Evolutionary conservation across 306 rosid species (phyloP).

Genomic region (Trifolium subterraneum): DNA sequence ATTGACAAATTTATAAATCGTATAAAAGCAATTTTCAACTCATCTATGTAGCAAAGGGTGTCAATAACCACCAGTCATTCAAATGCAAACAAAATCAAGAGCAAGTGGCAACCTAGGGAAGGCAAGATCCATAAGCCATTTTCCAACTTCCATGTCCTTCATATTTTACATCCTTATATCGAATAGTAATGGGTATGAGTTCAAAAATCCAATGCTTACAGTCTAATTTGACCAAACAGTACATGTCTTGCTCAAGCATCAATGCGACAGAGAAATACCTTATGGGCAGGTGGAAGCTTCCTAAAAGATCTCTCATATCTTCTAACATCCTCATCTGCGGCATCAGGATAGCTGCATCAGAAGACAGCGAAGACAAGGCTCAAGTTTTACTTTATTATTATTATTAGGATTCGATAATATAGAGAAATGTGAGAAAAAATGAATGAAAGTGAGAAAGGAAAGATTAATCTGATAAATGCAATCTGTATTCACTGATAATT

Average conservation of each 20-base stretch:
- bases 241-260: conserved; percentile 17
- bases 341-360: conserved; percentile 81
- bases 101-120: conserved; percentile 19
- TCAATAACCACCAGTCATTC: conserved; percentile 9
- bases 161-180: conserved; percentile 21
- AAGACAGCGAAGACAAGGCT: conserved; percentile 31
- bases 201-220: conserved; percentile 24
- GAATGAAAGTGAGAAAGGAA: not conserved
- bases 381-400: conserved; percentile 6
- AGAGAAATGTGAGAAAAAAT: not conserved
- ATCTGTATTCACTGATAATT: not conserved
- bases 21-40: conserved; percentile 22
- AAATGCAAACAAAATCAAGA: conserved; percentile 27
- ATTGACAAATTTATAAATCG: conserved; percentile 15
- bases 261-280: conserved; percentile 56
- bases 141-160: not conserved
- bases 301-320: conserved; percentile 82
- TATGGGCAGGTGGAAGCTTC: conserved; percentile 81
- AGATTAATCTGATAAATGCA: not conserved
- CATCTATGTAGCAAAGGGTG: conserved; percentile 6
- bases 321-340: conserved; percentile 86
- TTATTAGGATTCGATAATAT: conserved; percentile 1
- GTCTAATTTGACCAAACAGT: conserved; percentile 26
- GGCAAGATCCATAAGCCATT: conserved; percentile 29
- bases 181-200: not conserved